Evolutionary conservation across 805 yeast genomes (phyloP).

Genomic region (Wickerhamiella bombiphila): DNA sequence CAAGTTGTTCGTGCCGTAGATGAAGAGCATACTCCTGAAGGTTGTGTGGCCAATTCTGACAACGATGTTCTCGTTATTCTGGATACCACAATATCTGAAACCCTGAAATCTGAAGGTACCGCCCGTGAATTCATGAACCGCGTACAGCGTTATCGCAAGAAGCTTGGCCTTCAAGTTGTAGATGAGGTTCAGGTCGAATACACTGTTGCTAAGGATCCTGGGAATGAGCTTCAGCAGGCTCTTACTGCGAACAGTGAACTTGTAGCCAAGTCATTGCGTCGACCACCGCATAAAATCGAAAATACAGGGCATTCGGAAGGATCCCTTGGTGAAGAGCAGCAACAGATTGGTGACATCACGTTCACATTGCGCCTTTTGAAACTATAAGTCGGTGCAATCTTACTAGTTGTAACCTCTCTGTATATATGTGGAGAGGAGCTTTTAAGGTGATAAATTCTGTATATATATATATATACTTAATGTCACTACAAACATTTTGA

Average conservation of each 20-base stretch:
- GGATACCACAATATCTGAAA: slow-evolving; percentile 78
- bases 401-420: too few relatives aligned
- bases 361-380: slow-evolving; percentile 66
- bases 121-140: slow-evolving; percentile 96
- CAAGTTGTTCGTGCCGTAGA: slow-evolving; percentile 83
- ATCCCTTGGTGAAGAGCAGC: slow-evolving; percentile 79
- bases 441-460: background rate
- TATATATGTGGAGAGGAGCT: too few relatives aligned
- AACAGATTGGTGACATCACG: slow-evolving; percentile 58
- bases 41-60: slow-evolving; percentile 77
- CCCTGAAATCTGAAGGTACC: slow-evolving; percentile 81
- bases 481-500: slow-evolving; percentile 2
- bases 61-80: slow-evolving; percentile 79
- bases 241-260: slow-evolving; percentile 51
- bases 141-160: slow-evolving; percentile 93
- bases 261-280: slow-evolving; percentile 63
- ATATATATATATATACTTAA: background rate
- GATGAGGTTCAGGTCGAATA: slow-evolving; percentile 89
- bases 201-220: slow-evolving; percentile 42
- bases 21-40: slow-evolving; percentile 39
- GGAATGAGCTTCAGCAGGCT: slow-evolving; percentile 38
- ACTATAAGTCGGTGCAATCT: too few relatives aligned
- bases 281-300: slow-evolving; percentile 37
- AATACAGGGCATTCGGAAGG: slow-evolving; percentile 26
- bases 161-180: slow-evolving; percentile 85